Evolutionary conservation across 1,284 basidiomycete genomes (phyloP).

Genomic region (Leccinum cinnamomeum): DNA sequence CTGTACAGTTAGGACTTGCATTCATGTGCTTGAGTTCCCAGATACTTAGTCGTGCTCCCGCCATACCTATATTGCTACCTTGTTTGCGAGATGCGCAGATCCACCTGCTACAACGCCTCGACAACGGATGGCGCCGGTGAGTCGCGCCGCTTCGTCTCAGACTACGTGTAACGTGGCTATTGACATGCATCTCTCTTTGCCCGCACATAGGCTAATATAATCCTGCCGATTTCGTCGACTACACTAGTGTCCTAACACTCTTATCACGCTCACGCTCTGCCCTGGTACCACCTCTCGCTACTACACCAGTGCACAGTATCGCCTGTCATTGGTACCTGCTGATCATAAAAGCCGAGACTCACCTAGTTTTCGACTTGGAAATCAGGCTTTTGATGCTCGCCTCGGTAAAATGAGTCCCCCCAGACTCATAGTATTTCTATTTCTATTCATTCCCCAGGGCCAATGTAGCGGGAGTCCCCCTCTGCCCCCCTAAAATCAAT

Average conservation of each 20-base stretch:
- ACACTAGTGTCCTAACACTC: constrained; percentile 31
- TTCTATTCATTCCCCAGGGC: neutral
- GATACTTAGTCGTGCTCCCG: too few species aligned
- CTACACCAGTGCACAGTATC: too few species aligned
- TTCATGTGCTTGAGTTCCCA: too few species aligned
- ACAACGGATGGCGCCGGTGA: constrained; percentile 33
- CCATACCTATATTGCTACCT: too few species aligned
- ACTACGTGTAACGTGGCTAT: neutral
- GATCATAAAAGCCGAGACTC: too few species aligned
- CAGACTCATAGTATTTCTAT: neutral
- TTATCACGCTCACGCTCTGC: constrained; percentile 36
- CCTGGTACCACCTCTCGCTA: constrained; percentile 28
- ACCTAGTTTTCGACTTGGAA: too few species aligned
- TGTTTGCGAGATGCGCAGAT: too few species aligned
- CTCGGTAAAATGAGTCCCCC: too few species aligned
- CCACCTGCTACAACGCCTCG: constrained; percentile 34
- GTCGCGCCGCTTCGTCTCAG: neutral
- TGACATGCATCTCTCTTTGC: neutral
- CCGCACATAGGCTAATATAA: neutral
- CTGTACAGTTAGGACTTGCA: too few species aligned
- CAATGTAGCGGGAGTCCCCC: neutral
- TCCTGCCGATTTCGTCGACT: constrained; percentile 31
- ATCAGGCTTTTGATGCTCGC: too few species aligned
- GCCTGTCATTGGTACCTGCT: too few species aligned
- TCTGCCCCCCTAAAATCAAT: too few species aligned